Evolutionary conservation across 2,329 filamentous ascomycete genomes (phyloP).

Genomic region (Gremmenia infestans): DNA sequence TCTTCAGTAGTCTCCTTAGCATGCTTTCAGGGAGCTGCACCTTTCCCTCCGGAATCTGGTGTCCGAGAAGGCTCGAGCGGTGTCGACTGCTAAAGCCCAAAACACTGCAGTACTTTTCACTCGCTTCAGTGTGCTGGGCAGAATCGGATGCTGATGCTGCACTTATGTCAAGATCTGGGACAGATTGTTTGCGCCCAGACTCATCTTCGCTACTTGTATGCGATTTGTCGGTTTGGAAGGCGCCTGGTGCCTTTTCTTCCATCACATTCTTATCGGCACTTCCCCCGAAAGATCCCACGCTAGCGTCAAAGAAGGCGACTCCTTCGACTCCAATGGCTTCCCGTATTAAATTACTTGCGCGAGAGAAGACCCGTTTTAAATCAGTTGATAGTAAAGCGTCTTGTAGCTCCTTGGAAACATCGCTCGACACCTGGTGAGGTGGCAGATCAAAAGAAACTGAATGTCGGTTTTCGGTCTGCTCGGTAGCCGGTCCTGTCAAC

Average conservation of each 20-base stretch:
- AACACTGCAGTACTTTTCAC: conserved; percentile 25
- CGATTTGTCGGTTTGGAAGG: conserved; percentile 17
- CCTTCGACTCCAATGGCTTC: conserved; percentile 30
- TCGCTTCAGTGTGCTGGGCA: neutral
- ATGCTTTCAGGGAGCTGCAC: conserved; percentile 22
- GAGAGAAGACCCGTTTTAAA: conserved; percentile 24
- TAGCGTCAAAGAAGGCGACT: conserved; percentile 28
- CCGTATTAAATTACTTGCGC: conserved; percentile 30
- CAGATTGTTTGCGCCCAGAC: conserved; percentile 9
- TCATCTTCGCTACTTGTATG: conserved; percentile 28
- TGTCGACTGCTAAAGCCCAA: conserved; percentile 28
- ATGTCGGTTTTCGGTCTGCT: conserved; percentile 12
- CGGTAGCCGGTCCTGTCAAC: conserved; percentile 10
- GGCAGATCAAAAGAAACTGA: conserved; percentile 25
- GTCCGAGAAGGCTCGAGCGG: conserved; percentile 25
- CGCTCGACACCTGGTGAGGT: conserved; percentile 3
- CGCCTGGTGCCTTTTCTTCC: conserved; percentile 24
- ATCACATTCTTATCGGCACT: conserved; percentile 19
- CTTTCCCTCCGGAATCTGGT: conserved; percentile 19
- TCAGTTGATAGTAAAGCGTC: conserved; percentile 25
- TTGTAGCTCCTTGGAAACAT: conserved; percentile 22
- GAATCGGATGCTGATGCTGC: conserved; percentile 1
- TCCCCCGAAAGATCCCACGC: conserved; percentile 26
- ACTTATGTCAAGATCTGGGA: conserved; percentile 10
- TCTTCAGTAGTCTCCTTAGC: conserved; percentile 26